These are phyloP conservation scores for Glycyrrhiza uralensis DNA, from an alignment of 306 rosid species.

Conservation along the genomic window DNA sequence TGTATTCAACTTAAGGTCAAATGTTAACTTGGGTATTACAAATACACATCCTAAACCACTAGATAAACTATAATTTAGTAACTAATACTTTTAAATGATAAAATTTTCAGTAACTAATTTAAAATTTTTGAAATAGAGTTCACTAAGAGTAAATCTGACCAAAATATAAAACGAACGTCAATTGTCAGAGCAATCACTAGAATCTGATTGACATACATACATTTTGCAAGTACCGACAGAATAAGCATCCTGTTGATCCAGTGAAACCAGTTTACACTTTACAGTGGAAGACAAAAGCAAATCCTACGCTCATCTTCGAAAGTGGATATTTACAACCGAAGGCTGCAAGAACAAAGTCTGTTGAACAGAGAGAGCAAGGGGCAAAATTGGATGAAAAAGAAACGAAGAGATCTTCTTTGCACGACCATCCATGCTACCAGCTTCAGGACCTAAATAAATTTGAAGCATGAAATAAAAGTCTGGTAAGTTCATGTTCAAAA, in stretches of 20 bases:
- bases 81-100: not conserved
- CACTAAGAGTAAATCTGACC: not conserved
- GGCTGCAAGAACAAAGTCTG: constrained; percentile 72
- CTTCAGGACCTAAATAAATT: constrained; percentile 78
- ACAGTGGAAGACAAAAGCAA: constrained; percentile 4
- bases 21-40: not conserved
- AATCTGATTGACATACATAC: not conserved
- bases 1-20: not conserved
- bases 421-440: constrained; percentile 75
- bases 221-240: constrained; percentile 6
- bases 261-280: constrained; percentile 1
- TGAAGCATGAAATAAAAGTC: not conserved
- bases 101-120: not conserved
- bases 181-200: constrained; percentile 4
- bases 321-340: constrained; percentile 86
- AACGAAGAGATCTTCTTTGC: constrained; percentile 75
- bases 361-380: constrained; percentile 84
- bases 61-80: not conserved
- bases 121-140: not conserved
- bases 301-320: constrained; percentile 55
- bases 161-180: constrained; percentile 4
- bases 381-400: constrained; percentile 88
- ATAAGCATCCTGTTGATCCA: constrained; percentile 27
- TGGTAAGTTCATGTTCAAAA: not conserved
- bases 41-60: not conserved